A percentile compares a stretch with the other conserved stretches of the same genome.
phyloP scores from a whole-genome alignment of 805 yeast genomes.

The Myxozyma kluyveri region DNA sequence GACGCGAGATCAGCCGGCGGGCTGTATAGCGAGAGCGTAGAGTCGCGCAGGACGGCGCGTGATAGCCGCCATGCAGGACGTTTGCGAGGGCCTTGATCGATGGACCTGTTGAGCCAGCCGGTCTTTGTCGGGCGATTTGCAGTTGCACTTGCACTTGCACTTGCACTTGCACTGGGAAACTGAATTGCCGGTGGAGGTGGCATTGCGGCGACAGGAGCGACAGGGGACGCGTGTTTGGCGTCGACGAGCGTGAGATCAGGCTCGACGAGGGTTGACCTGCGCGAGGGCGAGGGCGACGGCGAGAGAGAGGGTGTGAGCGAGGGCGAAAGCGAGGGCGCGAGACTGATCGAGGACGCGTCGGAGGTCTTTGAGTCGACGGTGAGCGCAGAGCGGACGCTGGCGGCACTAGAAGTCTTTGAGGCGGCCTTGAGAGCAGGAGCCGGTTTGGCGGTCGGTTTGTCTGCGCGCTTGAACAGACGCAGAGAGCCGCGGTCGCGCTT shows the following conservation, averaged over 20 bases:
- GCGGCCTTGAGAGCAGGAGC: not conserved
- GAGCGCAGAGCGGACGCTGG: not conserved
- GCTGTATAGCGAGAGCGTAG: conserved; percentile 60
- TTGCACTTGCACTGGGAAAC: no score
- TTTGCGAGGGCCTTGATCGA: conserved; percentile 3
- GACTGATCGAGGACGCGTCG: not conserved
- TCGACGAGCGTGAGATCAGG: no score
- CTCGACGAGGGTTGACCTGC: not conserved
- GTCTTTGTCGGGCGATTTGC: conserved; percentile 37
- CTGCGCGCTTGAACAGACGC: no score
- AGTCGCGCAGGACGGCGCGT: conserved; percentile 69
- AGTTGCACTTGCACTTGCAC: no score
- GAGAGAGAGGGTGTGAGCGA: not conserved
- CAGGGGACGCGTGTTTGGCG: not conserved
- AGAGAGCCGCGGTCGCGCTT: not conserved
- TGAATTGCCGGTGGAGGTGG: no score
- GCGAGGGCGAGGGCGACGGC: not conserved
- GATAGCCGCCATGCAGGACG: conserved; percentile 45
- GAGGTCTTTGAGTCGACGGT: not conserved
- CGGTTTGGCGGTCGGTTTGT: not conserved
- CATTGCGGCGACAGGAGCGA: not conserved
- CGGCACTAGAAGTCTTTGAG: not conserved
- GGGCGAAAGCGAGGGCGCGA: not conserved
- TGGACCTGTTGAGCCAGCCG: conserved; percentile 57
- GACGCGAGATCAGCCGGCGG: conserved; percentile 51